A percentile compares a stretch with the other conserved stretches of the same genome.
Conservation (phyloP, 495 filamentous ascomycete species). For the Tuber microsphaerosporum region DNA sequence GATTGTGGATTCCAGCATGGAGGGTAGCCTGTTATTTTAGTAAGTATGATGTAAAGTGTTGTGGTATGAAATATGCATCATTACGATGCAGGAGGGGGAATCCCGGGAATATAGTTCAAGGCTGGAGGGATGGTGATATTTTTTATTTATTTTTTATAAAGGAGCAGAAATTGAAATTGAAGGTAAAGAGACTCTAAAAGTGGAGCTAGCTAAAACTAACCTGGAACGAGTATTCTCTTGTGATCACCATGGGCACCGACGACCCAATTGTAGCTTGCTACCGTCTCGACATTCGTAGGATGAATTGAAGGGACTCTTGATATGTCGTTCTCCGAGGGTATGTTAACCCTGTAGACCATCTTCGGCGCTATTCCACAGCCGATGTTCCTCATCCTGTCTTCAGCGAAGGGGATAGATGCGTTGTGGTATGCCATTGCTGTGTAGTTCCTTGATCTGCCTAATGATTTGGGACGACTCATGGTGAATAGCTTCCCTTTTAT, state of each 20-base stretch:
- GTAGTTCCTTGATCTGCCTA: background rate
- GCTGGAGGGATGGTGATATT: background rate
- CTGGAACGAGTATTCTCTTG: conserved; percentile 31
- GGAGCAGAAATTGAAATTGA: background rate
- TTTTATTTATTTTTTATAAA: background rate
- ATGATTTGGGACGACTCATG: conserved; percentile 3
- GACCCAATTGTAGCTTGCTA: conserved; percentile 32
- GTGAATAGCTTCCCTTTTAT: background rate
- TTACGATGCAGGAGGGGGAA: background rate
- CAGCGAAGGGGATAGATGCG: conserved; percentile 13
- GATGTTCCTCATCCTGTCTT: conserved; percentile 14
- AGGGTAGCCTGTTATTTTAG: conserved; percentile 21
- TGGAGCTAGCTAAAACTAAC: conserved; percentile 7
- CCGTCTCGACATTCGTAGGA: conserved; percentile 14
- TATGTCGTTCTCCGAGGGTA: conserved; percentile 15
- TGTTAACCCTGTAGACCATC: conserved; percentile 3
- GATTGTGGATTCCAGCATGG: conserved; percentile 27
- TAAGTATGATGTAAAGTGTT: conserved; percentile 5
- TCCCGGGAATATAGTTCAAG: background rate
- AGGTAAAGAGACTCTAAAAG: background rate
- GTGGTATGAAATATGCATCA: background rate
- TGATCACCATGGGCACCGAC: conserved; percentile 20
- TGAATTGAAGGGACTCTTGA: conserved; percentile 14
- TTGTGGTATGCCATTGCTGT: background rate
- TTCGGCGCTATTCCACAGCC: conserved; percentile 9